Evolutionary conservation across 805 yeast genomes (phyloP).

Genomic region (Wickerhamiella vanderwaltii): DNA sequence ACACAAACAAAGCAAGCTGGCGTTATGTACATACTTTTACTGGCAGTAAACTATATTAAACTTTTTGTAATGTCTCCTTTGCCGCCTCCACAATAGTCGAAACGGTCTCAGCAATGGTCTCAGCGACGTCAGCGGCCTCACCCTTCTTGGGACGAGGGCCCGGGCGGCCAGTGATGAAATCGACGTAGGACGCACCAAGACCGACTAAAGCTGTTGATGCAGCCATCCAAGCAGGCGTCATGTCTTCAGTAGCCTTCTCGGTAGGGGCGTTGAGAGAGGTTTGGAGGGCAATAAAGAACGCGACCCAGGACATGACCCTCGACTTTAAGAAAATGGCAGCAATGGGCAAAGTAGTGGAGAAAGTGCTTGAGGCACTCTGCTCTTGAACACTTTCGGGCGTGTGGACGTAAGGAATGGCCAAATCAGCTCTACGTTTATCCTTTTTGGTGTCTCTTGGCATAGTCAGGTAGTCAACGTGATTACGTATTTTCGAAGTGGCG

Average conservation of each 20-base stretch:
- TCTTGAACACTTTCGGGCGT: conserved; percentile 18
- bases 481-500: too few relatives aligned
- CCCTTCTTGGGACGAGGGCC: conserved; percentile 11
- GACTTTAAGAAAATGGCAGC: conserved; percentile 31
- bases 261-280: conserved; percentile 26
- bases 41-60: too few relatives aligned
- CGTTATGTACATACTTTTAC: neutral
- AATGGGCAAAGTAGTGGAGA: conserved; percentile 27
- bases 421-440: conserved; percentile 23
- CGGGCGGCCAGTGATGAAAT: conserved; percentile 25
- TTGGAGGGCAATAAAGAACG: conserved; percentile 28
- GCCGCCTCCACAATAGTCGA: conserved; percentile 3
- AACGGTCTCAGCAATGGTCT: conserved; percentile 7
- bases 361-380: conserved; percentile 15
- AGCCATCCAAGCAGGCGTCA: conserved; percentile 25
- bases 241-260: conserved; percentile 16
- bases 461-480: neutral
- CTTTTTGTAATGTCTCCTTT: conserved; percentile 2
- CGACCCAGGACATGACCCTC: conserved; percentile 29
- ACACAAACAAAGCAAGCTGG: neutral
- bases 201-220: conserved; percentile 26
- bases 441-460: conserved; percentile 6
- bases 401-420: conserved; percentile 27
- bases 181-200: conserved; percentile 26
- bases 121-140: conserved; percentile 2